Base-by-base conservation (phyloP, 257 asterid species). In the Ilex asprella region DNA sequence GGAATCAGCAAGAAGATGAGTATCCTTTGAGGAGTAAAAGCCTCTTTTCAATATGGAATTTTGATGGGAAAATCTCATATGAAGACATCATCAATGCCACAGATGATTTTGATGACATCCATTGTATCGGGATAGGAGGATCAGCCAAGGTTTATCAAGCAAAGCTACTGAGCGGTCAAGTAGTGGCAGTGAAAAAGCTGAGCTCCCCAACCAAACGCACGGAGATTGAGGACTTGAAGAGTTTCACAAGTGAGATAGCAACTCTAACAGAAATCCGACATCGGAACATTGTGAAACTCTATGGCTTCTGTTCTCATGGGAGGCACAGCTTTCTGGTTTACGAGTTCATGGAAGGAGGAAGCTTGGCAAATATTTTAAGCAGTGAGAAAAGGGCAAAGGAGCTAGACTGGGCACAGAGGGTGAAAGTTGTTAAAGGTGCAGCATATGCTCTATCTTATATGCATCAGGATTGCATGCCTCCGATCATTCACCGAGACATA, bases 101-200 rank as follows among this genome's bases (percentile, higher is more conserved):
- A 21, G 27, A 21, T 21, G 27, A 21, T 21, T 21, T 21, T 21
- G 27, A 21, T 1, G 27, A 21, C 27, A 21, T 21, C 27, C 27
- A 44, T 61, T 74, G 79, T 64, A 67, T 79, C 2, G 79, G 79
- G 7, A 51, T 39, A 12, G 85, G 82, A 52, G 76, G 75, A 21
- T 27, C 59, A 35, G 78, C 80, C 39, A 76, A 69, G 60, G 80
- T 79, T 7, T 62, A 39, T 53, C 75, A 50, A 54, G 78, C 70
- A 7, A 67, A 71, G 39, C 60, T 71, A 30, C 57, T 73, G 41
- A 10, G 55, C 8, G 61, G 58, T 43, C 68, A 75, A 16, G 74
- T 79, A 29, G 72, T 72, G 39, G 79, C 81, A 2, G 73, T 75
- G 15, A 75, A 79, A 65, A 71, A 69, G 31, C 53, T 78, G 29